These are phyloP conservation scores for Penicillium manginii DNA, from an alignment of 495 filamentous ascomycete species.

Conservation along the genomic window DNA sequence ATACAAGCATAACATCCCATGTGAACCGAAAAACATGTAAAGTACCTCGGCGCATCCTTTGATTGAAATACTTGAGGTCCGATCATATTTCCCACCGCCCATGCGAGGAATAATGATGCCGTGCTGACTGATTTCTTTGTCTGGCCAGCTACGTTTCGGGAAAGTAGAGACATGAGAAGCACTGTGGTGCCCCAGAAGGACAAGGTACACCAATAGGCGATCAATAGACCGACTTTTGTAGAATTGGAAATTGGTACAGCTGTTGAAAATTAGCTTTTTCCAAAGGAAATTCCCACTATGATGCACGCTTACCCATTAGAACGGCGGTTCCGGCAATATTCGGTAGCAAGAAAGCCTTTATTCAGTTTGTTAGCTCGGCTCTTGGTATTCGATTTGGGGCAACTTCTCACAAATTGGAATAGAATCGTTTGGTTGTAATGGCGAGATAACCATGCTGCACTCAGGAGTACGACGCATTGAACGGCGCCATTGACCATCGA, in stretches of 20 bases:
- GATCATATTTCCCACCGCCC: conserved; percentile 23
- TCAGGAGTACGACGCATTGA: conserved; percentile 61
- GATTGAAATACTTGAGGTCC: conserved; percentile 35
- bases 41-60: conserved; percentile 23
- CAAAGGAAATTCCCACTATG: conserved; percentile 24
- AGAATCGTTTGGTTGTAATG: conserved; percentile 51
- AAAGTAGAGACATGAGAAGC: conserved; percentile 49
- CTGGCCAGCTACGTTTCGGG: conserved; percentile 60
- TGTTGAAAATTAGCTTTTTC: conserved; percentile 21
- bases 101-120: conserved; percentile 20
- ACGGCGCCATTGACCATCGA: conserved; percentile 64
- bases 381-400: not conserved
- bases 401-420: not conserved
- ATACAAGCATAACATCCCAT: conserved; percentile 17
- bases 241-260: not conserved
- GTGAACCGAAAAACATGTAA: conserved; percentile 12
- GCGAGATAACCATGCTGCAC: conserved; percentile 56
- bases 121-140: conserved; percentile 55
- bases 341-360: conserved; percentile 42
- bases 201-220: conserved; percentile 53
- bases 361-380: conserved; percentile 13
- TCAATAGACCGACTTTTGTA: conserved; percentile 44
- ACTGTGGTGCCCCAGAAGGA: conserved; percentile 51
- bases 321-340: conserved; percentile 53
- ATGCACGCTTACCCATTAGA: conserved; percentile 40